A percentile compares a stretch with the other conserved stretches of the same genome.
These are phyloP conservation scores for Geosmithia flava DNA, from an alignment of 2,329 filamentous ascomycete species.

Conservation along the genomic window DNA sequence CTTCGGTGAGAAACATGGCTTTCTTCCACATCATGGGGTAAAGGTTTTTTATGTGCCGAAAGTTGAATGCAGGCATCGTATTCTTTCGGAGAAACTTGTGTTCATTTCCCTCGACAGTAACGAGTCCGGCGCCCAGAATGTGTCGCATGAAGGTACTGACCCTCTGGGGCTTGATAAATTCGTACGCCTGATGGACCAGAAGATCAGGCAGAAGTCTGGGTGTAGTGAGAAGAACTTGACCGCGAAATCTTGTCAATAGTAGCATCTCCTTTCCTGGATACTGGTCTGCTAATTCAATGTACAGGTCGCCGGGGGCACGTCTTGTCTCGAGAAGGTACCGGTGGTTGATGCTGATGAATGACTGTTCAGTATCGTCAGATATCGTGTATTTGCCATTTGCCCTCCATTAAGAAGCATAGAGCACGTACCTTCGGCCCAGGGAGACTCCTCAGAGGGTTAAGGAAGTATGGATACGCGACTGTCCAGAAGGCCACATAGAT, in stretches of 20 bases:
- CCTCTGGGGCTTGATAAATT: constrained; percentile 37
- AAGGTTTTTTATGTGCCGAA: constrained; percentile 55
- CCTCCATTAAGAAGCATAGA: no score
- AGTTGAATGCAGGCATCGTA: constrained; percentile 53
- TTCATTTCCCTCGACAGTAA: constrained; percentile 56
- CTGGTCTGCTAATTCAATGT: constrained; percentile 10
- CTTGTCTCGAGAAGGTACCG: constrained; percentile 8
- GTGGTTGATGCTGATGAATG: constrained; percentile 9
- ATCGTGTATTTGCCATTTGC: not conserved
- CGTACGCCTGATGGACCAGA: constrained; percentile 29
- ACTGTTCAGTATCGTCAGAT: not conserved
- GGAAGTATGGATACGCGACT: constrained; percentile 4
- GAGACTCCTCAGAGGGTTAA: constrained; percentile 5
- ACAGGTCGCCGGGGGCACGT: constrained; percentile 11
- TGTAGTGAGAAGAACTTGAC: constrained; percentile 10
- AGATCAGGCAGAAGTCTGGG: constrained; percentile 12
- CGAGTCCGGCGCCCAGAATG: constrained; percentile 45
- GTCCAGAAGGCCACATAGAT: constrained; percentile 5
- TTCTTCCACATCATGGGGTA: constrained; percentile 62
- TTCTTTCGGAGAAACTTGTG: constrained; percentile 60
- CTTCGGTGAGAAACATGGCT: constrained; percentile 14
- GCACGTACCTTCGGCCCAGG: constrained; percentile 5
- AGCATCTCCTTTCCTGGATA: constrained; percentile 12
- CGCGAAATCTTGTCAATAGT: constrained; percentile 7
- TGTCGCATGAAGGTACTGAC: constrained; percentile 34